Evolutionary conservation across 1,284 basidiomycete genomes (phyloP).

Genomic region (Cutaneotrichosporon sp.): DNA sequence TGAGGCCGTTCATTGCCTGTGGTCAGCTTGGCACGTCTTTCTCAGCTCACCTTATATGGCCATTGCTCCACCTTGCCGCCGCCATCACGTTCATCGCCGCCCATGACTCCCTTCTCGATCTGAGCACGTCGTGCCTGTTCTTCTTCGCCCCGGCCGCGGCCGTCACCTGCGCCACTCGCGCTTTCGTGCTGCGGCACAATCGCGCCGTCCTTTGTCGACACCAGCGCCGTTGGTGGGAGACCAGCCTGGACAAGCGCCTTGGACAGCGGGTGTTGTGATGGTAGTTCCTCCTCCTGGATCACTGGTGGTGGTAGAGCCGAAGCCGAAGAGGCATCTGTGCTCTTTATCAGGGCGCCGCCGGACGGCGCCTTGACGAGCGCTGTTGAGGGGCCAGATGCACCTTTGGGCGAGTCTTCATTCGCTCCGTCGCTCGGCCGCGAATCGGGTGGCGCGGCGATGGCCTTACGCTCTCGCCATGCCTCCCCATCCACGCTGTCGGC

Average conservation of each 20-base stretch:
- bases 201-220: slow-evolving; percentile 35
- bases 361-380: slow-evolving; percentile 10
- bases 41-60: slow-evolving; percentile 68
- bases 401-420: not conserved
- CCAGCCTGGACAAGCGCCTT: slow-evolving; percentile 42
- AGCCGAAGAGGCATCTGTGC: slow-evolving; percentile 2
- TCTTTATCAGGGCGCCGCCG: slow-evolving; percentile 19
- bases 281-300: slow-evolving; percentile 29
- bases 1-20: slow-evolving; percentile 62
- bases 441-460: slow-evolving; percentile 1
- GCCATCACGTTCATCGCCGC: slow-evolving; percentile 57
- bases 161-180: slow-evolving; percentile 30
- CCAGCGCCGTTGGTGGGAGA: slow-evolving; percentile 43
- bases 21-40: slow-evolving; percentile 3
- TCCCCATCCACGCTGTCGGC: slow-evolving; percentile 29
- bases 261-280: slow-evolving; percentile 38
- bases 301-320: slow-evolving; percentile 8
- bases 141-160: slow-evolving; percentile 31
- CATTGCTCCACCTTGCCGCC: slow-evolving; percentile 60
- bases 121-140: slow-evolving; percentile 26
- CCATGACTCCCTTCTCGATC: slow-evolving; percentile 53
- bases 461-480: slow-evolving; percentile 32
- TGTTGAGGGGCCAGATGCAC: not conserved
- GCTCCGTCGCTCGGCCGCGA: not conserved
- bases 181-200: slow-evolving; percentile 41